These are phyloP conservation scores for Ustilago trichophora DNA, from an alignment of 1,284 basidiomycete genomes.

Conservation along the genomic window DNA sequence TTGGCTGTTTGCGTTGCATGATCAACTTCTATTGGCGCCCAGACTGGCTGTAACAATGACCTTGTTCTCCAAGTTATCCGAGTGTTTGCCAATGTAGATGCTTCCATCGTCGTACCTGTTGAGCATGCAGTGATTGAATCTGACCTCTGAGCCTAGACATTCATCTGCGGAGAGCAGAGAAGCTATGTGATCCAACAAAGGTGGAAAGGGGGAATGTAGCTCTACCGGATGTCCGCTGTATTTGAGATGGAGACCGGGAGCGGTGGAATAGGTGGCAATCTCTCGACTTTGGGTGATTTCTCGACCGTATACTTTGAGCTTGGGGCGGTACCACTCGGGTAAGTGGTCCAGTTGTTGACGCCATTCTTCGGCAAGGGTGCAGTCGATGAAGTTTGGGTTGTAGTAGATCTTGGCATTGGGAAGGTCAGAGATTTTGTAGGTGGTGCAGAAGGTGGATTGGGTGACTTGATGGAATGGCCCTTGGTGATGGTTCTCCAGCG, in stretches of 20 bases:
- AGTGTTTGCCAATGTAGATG: constrained; percentile 69
- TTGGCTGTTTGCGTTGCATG: constrained; percentile 62
- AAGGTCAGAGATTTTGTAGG: constrained; percentile 25
- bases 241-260: constrained; percentile 66
- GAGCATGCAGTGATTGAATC: constrained; percentile 71
- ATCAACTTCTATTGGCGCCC: constrained; percentile 70
- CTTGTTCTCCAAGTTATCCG: constrained; percentile 67
- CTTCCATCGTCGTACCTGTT: constrained; percentile 70
- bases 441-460: constrained; percentile 12
- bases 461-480: constrained; percentile 50
- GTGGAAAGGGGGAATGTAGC: constrained; percentile 69
- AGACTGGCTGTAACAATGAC: constrained; percentile 71
- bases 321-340: constrained; percentile 68
- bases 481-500: constrained; percentile 32
- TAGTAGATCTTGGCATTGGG: constrained; percentile 68
- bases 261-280: constrained; percentile 66
- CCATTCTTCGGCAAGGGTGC: constrained; percentile 67
- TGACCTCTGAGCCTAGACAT: constrained; percentile 66
- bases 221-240: constrained; percentile 67
- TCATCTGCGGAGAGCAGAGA: constrained; percentile 63
- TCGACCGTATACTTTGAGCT: constrained; percentile 71
- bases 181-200: constrained; percentile 67
- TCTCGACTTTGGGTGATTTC: constrained; percentile 69
- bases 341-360: constrained; percentile 67
- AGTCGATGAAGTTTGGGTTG: constrained; percentile 67